Evolutionary conservation across 371 early-diverging fungal genomes (phyloP).

Genomic region (Mucor sp.): DNA sequence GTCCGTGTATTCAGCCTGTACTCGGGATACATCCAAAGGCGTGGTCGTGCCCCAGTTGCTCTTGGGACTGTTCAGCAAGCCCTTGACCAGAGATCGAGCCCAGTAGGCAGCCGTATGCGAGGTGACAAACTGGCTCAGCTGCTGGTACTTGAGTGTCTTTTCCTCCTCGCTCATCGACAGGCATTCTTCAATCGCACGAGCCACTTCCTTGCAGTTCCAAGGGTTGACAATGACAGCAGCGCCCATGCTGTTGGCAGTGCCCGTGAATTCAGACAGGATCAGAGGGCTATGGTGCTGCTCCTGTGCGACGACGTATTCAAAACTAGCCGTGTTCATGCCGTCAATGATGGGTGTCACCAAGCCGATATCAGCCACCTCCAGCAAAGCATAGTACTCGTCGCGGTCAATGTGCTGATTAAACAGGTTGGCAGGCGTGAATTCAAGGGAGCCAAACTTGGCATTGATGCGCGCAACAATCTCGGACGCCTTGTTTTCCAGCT

Average conservation of each 20-base stretch:
- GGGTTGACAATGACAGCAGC: conserved; percentile 94
- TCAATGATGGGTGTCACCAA: conserved; percentile 96
- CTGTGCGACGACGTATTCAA: conserved; percentile 98
- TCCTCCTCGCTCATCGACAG: conserved; percentile 83
- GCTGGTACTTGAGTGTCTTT: conserved; percentile 76
- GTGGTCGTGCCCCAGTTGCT: conserved; percentile 62
- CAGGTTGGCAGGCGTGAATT: conserved; percentile 92
- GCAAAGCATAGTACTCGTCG: conserved; percentile 94
- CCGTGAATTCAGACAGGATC: conserved; percentile 96
- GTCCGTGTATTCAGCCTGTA: conserved; percentile 49
- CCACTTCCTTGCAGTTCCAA: conserved; percentile 95
- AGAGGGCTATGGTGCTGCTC: conserved; percentile 89
- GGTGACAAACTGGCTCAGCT: conserved; percentile 82
- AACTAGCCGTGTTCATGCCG: conserved; percentile 99
- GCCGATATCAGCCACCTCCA: conserved; percentile 94
- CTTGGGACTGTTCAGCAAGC: conserved; percentile 37
- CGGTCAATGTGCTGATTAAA: conserved; percentile 94
- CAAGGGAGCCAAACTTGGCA: conserved; percentile 88
- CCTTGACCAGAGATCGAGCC: conserved; percentile 83
- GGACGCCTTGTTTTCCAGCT: conserved; percentile 82
- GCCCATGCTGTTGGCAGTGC: conserved; percentile 89
- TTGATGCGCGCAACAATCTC: conserved; percentile 94
- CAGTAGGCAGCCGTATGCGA: conserved; percentile 92
- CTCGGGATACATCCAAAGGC: conserved; percentile 52
- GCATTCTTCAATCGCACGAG: conserved; percentile 89